A percentile compares a stretch with the other conserved stretches of the same genome.
Evolutionary conservation across 2,329 filamentous ascomycete species (phyloP).

Genomic region (Cyphellophora europaea): DNA sequence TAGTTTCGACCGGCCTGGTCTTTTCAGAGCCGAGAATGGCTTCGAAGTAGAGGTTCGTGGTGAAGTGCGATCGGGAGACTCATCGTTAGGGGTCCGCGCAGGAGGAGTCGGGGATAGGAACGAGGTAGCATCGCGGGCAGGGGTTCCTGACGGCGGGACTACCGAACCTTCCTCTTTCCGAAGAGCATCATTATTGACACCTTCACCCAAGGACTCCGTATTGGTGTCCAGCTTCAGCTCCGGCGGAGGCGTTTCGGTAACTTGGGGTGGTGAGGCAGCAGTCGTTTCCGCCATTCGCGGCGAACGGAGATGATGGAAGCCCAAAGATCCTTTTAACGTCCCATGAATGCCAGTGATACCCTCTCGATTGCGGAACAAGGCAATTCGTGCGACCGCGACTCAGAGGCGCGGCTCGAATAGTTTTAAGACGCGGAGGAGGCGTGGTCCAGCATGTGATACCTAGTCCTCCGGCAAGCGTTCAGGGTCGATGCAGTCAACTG

Average conservation of each 20-base stretch:
- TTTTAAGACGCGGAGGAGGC: no score
- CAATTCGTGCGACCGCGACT: no score
- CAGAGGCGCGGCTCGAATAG: no score
- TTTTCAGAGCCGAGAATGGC: neutral
- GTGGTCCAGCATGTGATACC: no score
- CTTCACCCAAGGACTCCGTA: neutral
- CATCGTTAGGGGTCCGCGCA: neutral
- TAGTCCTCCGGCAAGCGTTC: no score
- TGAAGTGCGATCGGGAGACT: neutral
- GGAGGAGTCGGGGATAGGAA: neutral
- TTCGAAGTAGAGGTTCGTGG: neutral
- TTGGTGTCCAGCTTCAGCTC: neutral
- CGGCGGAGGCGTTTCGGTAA: neutral
- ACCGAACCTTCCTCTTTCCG: neutral
- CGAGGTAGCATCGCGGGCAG: neutral
- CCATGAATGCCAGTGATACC: no score
- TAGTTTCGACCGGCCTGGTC: neutral
- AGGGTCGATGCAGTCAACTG: no score
- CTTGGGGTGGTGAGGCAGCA: neutral
- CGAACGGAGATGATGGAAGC: no score
- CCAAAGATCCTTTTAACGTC: no score
- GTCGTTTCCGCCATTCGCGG: neutral
- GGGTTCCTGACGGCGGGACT: neutral
- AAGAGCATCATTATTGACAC: neutral
- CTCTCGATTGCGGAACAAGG: no score